Conservation (phyloP, 2,329 filamentous ascomycete species). For the Ascocoryne sarcoides region DNA sequence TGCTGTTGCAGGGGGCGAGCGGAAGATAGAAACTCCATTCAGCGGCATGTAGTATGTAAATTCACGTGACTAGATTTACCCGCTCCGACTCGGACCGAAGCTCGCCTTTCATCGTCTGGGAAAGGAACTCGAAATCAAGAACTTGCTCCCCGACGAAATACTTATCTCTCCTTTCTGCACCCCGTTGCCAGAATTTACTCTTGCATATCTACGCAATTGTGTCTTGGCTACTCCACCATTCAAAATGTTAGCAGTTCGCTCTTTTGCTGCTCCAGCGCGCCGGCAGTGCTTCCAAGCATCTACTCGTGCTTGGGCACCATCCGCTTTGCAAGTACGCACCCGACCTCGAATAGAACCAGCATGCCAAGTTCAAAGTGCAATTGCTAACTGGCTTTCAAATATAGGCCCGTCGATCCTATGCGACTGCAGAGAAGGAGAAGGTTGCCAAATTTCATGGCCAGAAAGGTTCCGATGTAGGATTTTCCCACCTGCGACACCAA, state of each 20-base stretch:
- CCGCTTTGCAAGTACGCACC: slow-evolving; percentile 48
- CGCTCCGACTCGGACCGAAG: not conserved
- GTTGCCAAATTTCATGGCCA: slow-evolving; percentile 91
- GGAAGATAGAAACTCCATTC: too few relatives aligned
- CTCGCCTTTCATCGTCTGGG: not conserved
- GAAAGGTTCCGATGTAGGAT: slow-evolving; percentile 77
- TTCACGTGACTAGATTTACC: too few relatives aligned
- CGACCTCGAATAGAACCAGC: slow-evolving; percentile 6
- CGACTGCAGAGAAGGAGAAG: slow-evolving; percentile 50
- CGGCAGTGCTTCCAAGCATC: slow-evolving; percentile 69
- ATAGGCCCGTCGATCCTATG: slow-evolving; percentile 54
- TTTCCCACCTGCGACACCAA: slow-evolving; percentile 14
- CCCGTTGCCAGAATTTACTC: slow-evolving; percentile 9
- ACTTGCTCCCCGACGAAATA: not conserved
- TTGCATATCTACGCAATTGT: slow-evolving; percentile 10
- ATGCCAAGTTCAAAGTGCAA: not conserved
- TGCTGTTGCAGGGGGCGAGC: too few relatives aligned
- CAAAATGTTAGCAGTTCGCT: slow-evolving; percentile 78
- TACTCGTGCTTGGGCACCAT: slow-evolving; percentile 43
- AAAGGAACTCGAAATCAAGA: not conserved
- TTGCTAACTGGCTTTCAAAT: slow-evolving; percentile 15
- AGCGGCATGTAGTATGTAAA: too few relatives aligned
- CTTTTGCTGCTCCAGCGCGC: slow-evolving; percentile 66
- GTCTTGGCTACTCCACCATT: slow-evolving; percentile 20
- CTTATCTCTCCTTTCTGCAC: slow-evolving; percentile 1